Conservation (phyloP, 176 grass and related monocot genomes). For the Aegilops umbellulata region DNA sequence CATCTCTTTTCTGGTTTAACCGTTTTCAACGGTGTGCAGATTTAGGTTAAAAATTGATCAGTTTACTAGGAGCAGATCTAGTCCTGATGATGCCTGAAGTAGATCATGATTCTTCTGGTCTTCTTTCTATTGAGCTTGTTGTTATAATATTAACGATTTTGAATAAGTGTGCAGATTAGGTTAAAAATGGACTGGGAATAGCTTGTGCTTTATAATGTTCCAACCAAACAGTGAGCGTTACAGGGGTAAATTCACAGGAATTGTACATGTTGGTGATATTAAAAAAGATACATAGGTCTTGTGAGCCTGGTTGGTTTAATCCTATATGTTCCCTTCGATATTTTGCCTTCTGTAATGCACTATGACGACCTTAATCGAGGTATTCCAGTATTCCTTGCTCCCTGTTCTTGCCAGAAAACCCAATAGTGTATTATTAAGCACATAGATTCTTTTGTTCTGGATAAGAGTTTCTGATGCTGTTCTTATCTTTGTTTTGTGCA, state of each 20-base stretch:
- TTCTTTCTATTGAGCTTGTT: constrained; percentile 15
- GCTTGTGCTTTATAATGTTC: constrained; percentile 37
- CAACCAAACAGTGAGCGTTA: constrained; percentile 20
- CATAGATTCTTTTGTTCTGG: not conserved
- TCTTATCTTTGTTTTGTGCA: not conserved
- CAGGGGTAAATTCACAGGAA: constrained; percentile 45
- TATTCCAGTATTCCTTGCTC: constrained; percentile 59
- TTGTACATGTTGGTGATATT: constrained; percentile 29
- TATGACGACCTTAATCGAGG: constrained; percentile 40
- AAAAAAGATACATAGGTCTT: constrained; percentile 40
- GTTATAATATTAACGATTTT: constrained; percentile 39
- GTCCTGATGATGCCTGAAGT: constrained; percentile 15
- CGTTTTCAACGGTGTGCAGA: constrained; percentile 23
- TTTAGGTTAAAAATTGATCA: constrained; percentile 35
- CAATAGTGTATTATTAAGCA: not conserved
- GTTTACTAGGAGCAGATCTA: constrained; percentile 8
- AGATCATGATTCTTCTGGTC: not conserved
- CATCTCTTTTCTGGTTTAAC: constrained; percentile 27
- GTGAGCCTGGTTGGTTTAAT: constrained; percentile 40
- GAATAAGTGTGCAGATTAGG: constrained; percentile 59
- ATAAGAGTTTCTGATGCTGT: not conserved
- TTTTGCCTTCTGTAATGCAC: constrained; percentile 36
- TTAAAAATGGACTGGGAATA: constrained; percentile 45
- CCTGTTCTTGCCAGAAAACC: constrained; percentile 21
- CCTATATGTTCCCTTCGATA: constrained; percentile 17